phyloP scores from a whole-genome alignment of 1,284 basidiomycete species.

The Omphalotus olearius region DNA sequence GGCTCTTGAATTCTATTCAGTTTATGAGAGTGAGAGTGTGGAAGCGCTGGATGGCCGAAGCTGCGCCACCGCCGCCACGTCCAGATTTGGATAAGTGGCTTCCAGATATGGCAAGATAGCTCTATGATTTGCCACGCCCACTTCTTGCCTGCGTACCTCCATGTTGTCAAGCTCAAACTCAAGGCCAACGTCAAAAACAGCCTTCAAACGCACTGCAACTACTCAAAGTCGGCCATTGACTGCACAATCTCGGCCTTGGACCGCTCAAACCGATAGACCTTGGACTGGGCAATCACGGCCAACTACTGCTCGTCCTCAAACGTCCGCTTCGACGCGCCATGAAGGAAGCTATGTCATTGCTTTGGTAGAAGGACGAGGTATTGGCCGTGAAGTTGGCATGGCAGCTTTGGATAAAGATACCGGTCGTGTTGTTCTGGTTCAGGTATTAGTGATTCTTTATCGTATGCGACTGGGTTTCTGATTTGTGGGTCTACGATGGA shows the following conservation, averaged over 20 bases:
- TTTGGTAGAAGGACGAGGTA: constrained; percentile 69
- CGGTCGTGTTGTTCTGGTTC: constrained; percentile 68
- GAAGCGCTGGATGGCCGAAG: no score
- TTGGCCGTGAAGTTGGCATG: constrained; percentile 80
- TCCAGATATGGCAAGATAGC: not conserved
- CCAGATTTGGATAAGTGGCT: not conserved
- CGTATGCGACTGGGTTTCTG: not conserved
- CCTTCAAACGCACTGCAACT: constrained; percentile 16
- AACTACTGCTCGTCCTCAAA: constrained; percentile 55
- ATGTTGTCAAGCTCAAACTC: not conserved
- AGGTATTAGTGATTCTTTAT: constrained; percentile 36
- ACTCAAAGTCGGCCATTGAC: constrained; percentile 32
- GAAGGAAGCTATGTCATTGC: constrained; percentile 64
- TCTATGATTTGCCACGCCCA: not conserved
- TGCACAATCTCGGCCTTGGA: constrained; percentile 31
- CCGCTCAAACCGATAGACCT: constrained; percentile 24
- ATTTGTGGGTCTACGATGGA: not conserved
- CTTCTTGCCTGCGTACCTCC: not conserved
- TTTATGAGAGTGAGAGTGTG: no score
- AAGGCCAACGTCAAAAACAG: constrained; percentile 3
- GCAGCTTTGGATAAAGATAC: constrained; percentile 82
- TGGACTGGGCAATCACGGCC: constrained; percentile 43
- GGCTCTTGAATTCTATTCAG: no score
- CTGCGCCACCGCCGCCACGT: not conserved
- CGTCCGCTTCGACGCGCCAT: constrained; percentile 51